phyloP scores from a whole-genome alignment of 257 asterid species.

The Datura wrightii region DNA sequence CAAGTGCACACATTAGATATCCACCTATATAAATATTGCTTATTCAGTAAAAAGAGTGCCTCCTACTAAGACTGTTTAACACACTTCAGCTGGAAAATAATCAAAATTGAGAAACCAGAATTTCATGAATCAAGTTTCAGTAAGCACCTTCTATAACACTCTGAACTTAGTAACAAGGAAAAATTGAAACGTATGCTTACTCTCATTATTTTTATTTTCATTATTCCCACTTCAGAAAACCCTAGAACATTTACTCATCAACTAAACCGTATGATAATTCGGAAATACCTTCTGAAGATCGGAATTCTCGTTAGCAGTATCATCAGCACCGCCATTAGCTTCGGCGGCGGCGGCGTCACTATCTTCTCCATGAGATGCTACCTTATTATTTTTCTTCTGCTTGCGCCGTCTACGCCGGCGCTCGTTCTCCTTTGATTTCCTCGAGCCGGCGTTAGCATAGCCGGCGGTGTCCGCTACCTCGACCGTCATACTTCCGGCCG shows the following conservation, averaged over 20 bases:
- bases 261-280: not conserved
- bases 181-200: not conserved
- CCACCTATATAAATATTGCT: not conserved
- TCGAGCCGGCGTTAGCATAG: slow-evolving; percentile 47
- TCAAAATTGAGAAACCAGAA: not conserved
- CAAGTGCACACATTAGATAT: not conserved
- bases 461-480: slow-evolving; percentile 35
- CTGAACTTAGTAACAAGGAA: not conserved
- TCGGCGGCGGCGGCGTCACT: slow-evolving; percentile 55
- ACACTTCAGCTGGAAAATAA: not conserved
- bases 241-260: not conserved
- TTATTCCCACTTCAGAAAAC: not conserved
- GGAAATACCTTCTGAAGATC: slow-evolving; percentile 67
- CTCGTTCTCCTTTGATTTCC: slow-evolving; percentile 72
- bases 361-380: slow-evolving; percentile 51
- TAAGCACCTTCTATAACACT: not conserved
- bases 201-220: not conserved
- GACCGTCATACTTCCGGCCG: slow-evolving; percentile 36
- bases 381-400: slow-evolving; percentile 80
- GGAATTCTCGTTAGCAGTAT: slow-evolving; percentile 68
- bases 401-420: slow-evolving; percentile 92
- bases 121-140: slow-evolving; percentile 20
- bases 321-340: slow-evolving; percentile 50
- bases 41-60: not conserved
- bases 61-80: not conserved